phyloP scores from a whole-genome alignment of 176 grass and related monocot species.

The Zea luxurians region DNA sequence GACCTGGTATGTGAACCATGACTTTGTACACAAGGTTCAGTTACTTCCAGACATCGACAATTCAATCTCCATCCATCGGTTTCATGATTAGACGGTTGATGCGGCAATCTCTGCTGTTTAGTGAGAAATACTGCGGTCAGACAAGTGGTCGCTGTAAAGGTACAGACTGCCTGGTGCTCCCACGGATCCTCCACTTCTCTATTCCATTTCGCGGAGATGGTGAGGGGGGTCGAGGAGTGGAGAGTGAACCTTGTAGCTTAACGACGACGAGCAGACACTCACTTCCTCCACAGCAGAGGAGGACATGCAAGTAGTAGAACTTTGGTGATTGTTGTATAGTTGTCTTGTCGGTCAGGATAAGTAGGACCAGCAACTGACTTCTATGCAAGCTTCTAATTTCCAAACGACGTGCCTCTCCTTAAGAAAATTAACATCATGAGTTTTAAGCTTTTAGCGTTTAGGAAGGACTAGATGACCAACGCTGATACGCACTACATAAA shows the following conservation, averaged over 20 bases:
- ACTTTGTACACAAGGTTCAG: background rate
- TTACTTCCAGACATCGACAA: background rate
- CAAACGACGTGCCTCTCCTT: background rate
- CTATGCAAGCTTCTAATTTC: background rate
- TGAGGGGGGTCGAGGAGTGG: too few species aligned
- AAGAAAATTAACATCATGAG: background rate
- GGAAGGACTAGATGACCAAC: background rate
- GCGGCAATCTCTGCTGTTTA: conserved; percentile 24
- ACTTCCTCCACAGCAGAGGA: too few species aligned
- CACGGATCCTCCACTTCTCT: background rate
- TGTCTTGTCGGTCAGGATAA: background rate
- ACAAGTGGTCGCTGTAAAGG: background rate
- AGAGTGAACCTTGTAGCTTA: background rate
- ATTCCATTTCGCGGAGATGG: too few species aligned
- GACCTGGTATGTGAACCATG: background rate
- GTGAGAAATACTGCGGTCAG: conserved; percentile 32
- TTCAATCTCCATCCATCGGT: background rate
- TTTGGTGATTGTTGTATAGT: background rate
- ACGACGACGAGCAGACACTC: background rate
- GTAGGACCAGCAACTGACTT: background rate
- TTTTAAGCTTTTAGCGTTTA: background rate
- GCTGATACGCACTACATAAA: background rate
- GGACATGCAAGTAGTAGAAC: background rate
- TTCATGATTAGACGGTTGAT: background rate
- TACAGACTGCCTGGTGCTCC: background rate